Evolutionary conservation across 1,139 yeast species (phyloP).

Genomic region (Scheffersomyces titani): DNA sequence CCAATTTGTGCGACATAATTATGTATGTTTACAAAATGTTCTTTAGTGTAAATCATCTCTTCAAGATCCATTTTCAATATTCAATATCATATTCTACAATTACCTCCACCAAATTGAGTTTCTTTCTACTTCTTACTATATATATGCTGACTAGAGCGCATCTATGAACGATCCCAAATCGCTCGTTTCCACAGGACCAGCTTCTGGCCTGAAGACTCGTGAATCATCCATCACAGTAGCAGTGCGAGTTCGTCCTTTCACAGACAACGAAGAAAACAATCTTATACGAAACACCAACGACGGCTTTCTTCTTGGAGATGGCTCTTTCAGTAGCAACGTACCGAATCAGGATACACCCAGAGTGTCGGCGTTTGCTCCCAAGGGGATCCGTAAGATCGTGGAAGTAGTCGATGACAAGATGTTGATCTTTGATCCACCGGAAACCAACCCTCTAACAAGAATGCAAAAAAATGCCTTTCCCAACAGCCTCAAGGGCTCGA

Average conservation of each 20-base stretch:
- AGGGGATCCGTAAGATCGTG: constrained; percentile 69
- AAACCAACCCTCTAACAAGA: constrained; percentile 62
- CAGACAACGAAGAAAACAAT: constrained; percentile 53
- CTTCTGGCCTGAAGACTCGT: constrained; percentile 9
- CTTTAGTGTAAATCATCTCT: neutral
- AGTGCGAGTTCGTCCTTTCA: constrained; percentile 85
- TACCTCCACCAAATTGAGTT: neutral
- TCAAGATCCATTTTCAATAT: neutral
- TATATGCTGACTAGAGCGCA: neutral
- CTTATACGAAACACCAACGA: constrained; percentile 39
- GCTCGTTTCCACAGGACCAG: neutral
- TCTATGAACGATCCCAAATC: neutral
- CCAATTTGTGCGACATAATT: neutral
- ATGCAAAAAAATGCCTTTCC: constrained; percentile 64
- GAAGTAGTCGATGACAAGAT: constrained; percentile 86
- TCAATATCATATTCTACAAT: neutral
- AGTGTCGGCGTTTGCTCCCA: constrained; percentile 28
- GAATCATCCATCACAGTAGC: constrained; percentile 78
- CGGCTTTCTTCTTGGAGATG: constrained; percentile 57
- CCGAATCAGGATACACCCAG: constrained; percentile 3
- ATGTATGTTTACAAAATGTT: neutral
- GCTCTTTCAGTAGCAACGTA: constrained; percentile 37
- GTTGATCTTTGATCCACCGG: constrained; percentile 89
- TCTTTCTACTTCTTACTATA: neutral
- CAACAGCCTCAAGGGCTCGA: constrained; percentile 31